Evolutionary conservation across 75 land plant genomes (phyloP), one percentile per base, ranked within the genome.

Genomic region (Cryptomeria japonica): DNA sequence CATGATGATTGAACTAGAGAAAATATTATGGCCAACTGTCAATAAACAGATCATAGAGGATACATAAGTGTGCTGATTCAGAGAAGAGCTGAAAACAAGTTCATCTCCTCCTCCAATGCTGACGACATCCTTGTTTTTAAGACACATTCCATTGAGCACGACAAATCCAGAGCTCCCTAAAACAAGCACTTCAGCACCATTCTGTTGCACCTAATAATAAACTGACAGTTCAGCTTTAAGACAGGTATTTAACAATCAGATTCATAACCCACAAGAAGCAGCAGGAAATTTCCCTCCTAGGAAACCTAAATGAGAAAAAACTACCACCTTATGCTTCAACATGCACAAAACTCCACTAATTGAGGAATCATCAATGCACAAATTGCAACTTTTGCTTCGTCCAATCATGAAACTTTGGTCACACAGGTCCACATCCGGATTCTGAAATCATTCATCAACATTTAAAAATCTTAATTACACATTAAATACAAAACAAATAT

Each of bases 61-160:
- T 96, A 96, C 97, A 91, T 94, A 95, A 75, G 97, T 87, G 93
- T 93, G 92, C 25, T 90, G 89, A 1, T 90, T 88, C n/a, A 90
- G 85, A 41, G n/a, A n/a, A 18, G 90, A 77, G 77, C 89, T 86
- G 72, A 96, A 96, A 56, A 93, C 87, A 86, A 96, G 42, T 78
- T 96, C 96, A 91, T 96, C 97, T 58, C 97, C 97, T 39, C 84
- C 92, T 55, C 36, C 90, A 22, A 96, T 76, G 14, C 49, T 41
- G 36, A 90, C 58, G 16, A 39, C 70, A 2, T 84, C 53, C 85
- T 89, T 90, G 10, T 49, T 47, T 22, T 58, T 55, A n/a, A 86
- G 36, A 34, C 22, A 10, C 85, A 88, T 92, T 12, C 94, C 95
- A 89, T 94, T 96, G 13, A 96, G 94, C 84, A 88, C 87, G 41